Percentiles rank a stretch among this genome's conserved stretches.
Evolutionary conservation across 768 basidiomycete genomes (phyloP).

Genomic region (Boletus insuetus): DNA sequence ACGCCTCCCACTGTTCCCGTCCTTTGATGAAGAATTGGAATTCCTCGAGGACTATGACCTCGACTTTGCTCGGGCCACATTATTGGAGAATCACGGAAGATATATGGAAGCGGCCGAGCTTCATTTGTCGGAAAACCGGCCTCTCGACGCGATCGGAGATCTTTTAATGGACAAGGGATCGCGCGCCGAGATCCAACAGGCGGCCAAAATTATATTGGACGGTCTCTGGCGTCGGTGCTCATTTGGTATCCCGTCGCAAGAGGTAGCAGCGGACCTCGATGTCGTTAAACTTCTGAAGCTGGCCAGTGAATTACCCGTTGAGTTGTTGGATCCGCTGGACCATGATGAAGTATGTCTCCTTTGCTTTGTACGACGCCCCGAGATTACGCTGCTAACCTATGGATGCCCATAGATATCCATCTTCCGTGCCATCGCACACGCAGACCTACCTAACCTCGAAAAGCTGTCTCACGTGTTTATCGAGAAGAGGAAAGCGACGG

Average conservation of each 20-base stretch:
- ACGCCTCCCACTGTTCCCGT: constrained; percentile 47
- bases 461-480: constrained; percentile 33
- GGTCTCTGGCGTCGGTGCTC: constrained; percentile 46
- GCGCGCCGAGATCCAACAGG: constrained; percentile 31
- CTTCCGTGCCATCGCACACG: constrained; percentile 34
- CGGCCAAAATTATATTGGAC: constrained; percentile 38
- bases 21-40: constrained; percentile 50
- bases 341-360: constrained; percentile 11
- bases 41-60: constrained; percentile 56
- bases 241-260: constrained; percentile 31
- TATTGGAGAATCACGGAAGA: constrained; percentile 43
- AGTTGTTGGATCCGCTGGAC: constrained; percentile 3
- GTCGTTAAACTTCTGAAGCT: constrained; percentile 27
- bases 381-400: background rate
- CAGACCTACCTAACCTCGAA: constrained; percentile 27
- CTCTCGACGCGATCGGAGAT: constrained; percentile 44
- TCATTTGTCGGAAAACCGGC: constrained; percentile 46
- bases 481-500: background rate
- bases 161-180: constrained; percentile 37
- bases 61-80: constrained; percentile 43
- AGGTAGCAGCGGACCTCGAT: background rate
- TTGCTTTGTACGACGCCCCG: background rate
- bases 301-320: constrained; percentile 11
- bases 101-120: constrained; percentile 51
- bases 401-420: constrained; percentile 14